phyloP scores from a whole-genome alignment of 2,329 filamentous ascomycete genomes.

The Alternaria sp. region DNA sequence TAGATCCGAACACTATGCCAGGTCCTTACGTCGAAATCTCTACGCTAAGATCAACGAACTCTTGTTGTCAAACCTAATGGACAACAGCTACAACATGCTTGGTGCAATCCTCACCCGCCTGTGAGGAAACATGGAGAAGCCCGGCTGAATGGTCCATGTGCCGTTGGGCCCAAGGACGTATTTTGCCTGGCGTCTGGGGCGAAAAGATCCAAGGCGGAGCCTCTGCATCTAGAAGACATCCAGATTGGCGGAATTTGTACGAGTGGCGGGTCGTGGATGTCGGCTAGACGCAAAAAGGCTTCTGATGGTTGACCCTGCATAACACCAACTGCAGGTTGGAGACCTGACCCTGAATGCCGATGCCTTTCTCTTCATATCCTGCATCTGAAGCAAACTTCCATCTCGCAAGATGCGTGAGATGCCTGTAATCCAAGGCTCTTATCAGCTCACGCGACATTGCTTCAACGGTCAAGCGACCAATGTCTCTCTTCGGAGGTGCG shows the following conservation, averaged over 20 bases:
- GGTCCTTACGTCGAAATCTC: too few relatives aligned
- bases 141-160: conserved; percentile 2
- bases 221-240: conserved; percentile 1
- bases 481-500: conserved; percentile 11
- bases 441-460: conserved; percentile 21
- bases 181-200: conserved; percentile 4
- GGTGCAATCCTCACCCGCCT: not conserved
- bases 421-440: not conserved
- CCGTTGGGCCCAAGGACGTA: conserved; percentile 10
- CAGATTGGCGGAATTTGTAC: conserved; percentile 12
- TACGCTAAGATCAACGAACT: not conserved
- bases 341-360: conserved; percentile 10
- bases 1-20: not conserved
- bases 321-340: conserved; percentile 13
- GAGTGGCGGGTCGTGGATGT: not conserved
- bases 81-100: not conserved
- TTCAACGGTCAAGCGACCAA: conserved; percentile 23
- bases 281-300: conserved; percentile 10
- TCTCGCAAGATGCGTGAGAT: not conserved
- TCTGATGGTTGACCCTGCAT: conserved; percentile 37
- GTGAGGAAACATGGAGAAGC: not conserved
- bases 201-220: conserved; percentile 3
- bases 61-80: not conserved
- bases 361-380: not conserved
- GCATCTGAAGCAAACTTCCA: not conserved